phyloP scores from a whole-genome alignment of 2,329 filamentous ascomycete genomes.

The Colletotrichum godetiae region DNA sequence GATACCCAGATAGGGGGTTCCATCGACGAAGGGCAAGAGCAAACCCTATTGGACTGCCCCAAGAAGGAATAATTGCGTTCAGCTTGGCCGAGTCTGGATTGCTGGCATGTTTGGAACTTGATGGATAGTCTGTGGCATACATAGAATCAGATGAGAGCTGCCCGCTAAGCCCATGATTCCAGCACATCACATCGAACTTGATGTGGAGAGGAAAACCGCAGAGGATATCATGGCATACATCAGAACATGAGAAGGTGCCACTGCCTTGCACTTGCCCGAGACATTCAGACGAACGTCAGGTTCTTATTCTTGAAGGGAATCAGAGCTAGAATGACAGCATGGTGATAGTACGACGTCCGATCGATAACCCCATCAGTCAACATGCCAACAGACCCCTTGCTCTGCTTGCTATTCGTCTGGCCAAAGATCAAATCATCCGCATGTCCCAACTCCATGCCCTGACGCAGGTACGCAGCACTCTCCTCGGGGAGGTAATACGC shows the following conservation, averaged over 20 bases:
- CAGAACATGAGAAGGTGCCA: too few species aligned
- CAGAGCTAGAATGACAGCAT: slow-evolving; percentile 53
- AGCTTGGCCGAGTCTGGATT: background rate
- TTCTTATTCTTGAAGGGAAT: slow-evolving; percentile 52
- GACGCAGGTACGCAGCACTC: slow-evolving; percentile 46
- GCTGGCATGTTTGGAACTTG: background rate
- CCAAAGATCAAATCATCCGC: slow-evolving; percentile 53
- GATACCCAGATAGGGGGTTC: too few species aligned
- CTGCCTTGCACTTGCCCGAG: background rate
- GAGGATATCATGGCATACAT: background rate
- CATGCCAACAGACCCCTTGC: slow-evolving; percentile 52
- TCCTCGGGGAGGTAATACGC: slow-evolving; percentile 51
- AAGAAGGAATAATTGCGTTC: background rate
- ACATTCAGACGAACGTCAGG: slow-evolving; percentile 43
- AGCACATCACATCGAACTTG: background rate
- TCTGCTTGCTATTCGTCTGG: slow-evolving; percentile 49
- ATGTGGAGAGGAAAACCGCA: accelerated
- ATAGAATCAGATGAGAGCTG: background rate
- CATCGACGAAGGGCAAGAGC: background rate
- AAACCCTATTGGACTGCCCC: background rate
- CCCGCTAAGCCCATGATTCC: background rate
- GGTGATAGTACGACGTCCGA: slow-evolving; percentile 49
- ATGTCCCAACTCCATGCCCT: slow-evolving; percentile 52
- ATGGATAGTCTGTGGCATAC: background rate
- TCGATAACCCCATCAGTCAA: slow-evolving; percentile 51